Percentiles rank a stretch among this genome's conserved stretches.
These are phyloP conservation scores for Diaporthe velutina DNA, from an alignment of 2,329 filamentous ascomycete genomes.

Conservation along the genomic window DNA sequence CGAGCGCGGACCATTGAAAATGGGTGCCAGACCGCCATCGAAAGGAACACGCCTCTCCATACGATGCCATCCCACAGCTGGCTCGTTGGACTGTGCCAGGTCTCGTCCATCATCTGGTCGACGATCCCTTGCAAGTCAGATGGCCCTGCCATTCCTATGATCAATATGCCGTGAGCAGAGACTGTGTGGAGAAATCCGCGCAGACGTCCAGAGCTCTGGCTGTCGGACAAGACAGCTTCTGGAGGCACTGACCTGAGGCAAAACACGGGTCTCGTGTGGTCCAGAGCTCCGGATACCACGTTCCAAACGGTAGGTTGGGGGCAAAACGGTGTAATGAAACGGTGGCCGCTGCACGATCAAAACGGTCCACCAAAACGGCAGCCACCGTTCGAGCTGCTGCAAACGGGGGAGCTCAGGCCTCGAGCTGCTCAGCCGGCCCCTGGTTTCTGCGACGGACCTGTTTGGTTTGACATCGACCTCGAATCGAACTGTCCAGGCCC, in stretches of 20 bases:
- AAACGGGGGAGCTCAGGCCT: not conserved
- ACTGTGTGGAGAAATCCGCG: not conserved
- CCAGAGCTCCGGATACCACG: too few relatives aligned
- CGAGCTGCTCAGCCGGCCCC: not conserved
- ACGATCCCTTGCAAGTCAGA: not conserved
- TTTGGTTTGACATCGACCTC: not conserved
- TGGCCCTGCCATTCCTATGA: not conserved
- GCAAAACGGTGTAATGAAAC: not conserved
- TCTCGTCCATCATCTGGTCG: not conserved
- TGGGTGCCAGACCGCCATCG: not conserved
- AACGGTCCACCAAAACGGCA: not conserved
- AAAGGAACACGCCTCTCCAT: not conserved
- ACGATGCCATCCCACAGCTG: not conserved
- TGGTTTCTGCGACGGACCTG: not conserved
- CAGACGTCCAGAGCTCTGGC: not conserved
- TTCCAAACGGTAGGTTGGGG: not conserved
- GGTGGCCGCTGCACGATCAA: not conserved
- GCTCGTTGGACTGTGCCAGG: not conserved
- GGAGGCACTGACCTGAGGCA: not conserved
- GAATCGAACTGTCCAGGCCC: not conserved
- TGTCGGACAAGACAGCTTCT: not conserved
- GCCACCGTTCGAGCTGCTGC: not conserved
- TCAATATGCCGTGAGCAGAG: not conserved
- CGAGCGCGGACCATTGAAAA: not conserved
- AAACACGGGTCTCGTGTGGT: too few relatives aligned